Conservation (phyloP, 1,139 yeast species). For the Kurtzmaniella quercitrusa region DNA sequence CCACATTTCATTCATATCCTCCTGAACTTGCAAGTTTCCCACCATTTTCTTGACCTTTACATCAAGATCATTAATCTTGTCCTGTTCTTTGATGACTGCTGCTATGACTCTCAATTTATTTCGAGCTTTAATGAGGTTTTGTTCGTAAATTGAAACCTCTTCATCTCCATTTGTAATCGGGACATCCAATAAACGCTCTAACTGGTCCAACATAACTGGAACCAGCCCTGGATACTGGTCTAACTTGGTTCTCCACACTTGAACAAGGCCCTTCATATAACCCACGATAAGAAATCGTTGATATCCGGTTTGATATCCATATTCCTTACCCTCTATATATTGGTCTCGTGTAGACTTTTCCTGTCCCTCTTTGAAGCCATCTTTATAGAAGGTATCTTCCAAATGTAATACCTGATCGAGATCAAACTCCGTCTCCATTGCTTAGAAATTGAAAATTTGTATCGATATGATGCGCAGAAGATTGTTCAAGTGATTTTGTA, state of each 20-base stretch:
- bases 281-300: slow-evolving; percentile 67
- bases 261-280: slow-evolving; percentile 52
- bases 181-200: slow-evolving; percentile 25
- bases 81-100: slow-evolving; percentile 29
- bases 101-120: slow-evolving; percentile 50
- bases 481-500: neutral
- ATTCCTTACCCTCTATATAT: slow-evolving; percentile 66
- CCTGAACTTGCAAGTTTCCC: slow-evolving; percentile 36
- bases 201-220: slow-evolving; percentile 15
- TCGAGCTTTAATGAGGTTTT: slow-evolving; percentile 38
- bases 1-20: slow-evolving; percentile 45
- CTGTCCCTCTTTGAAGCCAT: slow-evolving; percentile 60
- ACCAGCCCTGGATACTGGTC: slow-evolving; percentile 1
- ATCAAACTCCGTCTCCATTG: slow-evolving; percentile 19
- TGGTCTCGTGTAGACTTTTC: slow-evolving; percentile 37
- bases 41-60: slow-evolving; percentile 32
- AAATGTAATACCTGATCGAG: slow-evolving; percentile 48
- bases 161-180: slow-evolving; percentile 39
- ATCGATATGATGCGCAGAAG: neutral
- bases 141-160: slow-evolving; percentile 47
- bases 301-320: slow-evolving; percentile 76
- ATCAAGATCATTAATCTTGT: slow-evolving; percentile 32
- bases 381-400: slow-evolving; percentile 55
- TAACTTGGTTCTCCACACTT: slow-evolving; percentile 28
- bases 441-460: neutral